Percentiles rank a stretch among this genome's conserved stretches.
phyloP scores from a whole-genome alignment of 768 basidiomycete species.

The Russula olivacea region DNA sequence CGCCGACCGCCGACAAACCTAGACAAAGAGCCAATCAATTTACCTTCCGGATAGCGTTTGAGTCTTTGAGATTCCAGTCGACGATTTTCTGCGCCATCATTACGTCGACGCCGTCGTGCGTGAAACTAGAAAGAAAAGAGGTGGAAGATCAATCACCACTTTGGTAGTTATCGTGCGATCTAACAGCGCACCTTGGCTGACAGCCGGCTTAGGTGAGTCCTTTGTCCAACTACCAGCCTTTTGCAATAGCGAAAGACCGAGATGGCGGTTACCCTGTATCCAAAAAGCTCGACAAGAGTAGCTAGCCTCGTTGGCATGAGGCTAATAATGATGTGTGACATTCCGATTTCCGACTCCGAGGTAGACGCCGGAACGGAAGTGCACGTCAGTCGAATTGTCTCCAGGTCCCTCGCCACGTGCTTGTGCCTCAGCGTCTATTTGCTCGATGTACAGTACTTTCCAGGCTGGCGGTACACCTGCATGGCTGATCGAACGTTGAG shows the following conservation, averaged over 20 bases:
- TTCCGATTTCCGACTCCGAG: slow-evolving; percentile 88
- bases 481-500: slow-evolving; percentile 88
- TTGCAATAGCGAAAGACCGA: slow-evolving; percentile 54
- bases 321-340: slow-evolving; percentile 75
- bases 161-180: background rate
- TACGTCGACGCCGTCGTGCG: slow-evolving; percentile 74
- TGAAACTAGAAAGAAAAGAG: slow-evolving; percentile 75
- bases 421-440: slow-evolving; percentile 54
- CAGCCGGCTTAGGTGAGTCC: slow-evolving; percentile 37
- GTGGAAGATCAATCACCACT: slow-evolving; percentile 57
- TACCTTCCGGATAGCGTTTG: slow-evolving; percentile 73
- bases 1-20: background rate
- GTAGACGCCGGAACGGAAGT: slow-evolving; percentile 90
- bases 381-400: slow-evolving; percentile 65
- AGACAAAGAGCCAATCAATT: slow-evolving; percentile 18
- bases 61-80: slow-evolving; percentile 80
- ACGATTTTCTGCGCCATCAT: slow-evolving; percentile 66
- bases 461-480: slow-evolving; percentile 73
- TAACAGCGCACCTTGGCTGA: slow-evolving; percentile 41
- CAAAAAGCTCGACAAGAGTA: slow-evolving; percentile 81
- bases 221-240: slow-evolving; percentile 64
- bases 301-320: slow-evolving; percentile 79
- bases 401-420: slow-evolving; percentile 45
- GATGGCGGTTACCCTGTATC: slow-evolving; percentile 77
- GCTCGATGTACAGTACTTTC: slow-evolving; percentile 71